Conservation (phyloP, 176 grass and related monocot genomes). For the Musa troglodytarum region DNA sequence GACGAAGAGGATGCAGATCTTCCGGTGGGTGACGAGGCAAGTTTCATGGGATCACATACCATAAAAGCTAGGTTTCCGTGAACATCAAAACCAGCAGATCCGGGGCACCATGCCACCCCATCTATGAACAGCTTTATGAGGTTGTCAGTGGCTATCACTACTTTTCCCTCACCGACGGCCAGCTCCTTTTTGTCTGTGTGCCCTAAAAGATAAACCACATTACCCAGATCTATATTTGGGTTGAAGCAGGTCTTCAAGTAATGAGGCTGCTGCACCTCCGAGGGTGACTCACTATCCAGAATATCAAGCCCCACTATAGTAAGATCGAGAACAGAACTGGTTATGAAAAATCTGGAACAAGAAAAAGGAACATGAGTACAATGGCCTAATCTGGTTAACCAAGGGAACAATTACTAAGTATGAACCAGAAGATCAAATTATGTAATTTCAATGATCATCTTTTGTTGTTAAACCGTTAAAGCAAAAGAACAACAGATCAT, state of each 20-base stretch:
- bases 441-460: no score
- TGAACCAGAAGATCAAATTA: background rate
- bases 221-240: constrained; percentile 63
- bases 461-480: no score
- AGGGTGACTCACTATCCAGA: constrained; percentile 35
- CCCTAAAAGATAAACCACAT: constrained; percentile 63
- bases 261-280: constrained; percentile 43
- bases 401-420: background rate
- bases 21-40: constrained; percentile 65
- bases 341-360: constrained; percentile 76
- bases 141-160: constrained; percentile 76
- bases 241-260: constrained; percentile 75
- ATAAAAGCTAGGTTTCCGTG: constrained; percentile 89
- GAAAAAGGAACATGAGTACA: constrained; percentile 10
- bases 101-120: constrained; percentile 59
- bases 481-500: no score
- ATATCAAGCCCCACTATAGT: constrained; percentile 87
- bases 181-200: constrained; percentile 57
- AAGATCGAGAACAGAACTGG: constrained; percentile 82
- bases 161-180: constrained; percentile 64
- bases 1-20: constrained; percentile 52
- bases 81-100: constrained; percentile 80
- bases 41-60: constrained; percentile 93
- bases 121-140: constrained; percentile 60
- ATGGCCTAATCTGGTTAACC: constrained; percentile 1